A percentile compares a stretch with the other conserved stretches of the same genome.
phyloP scores from a whole-genome alignment of 352 stramenopile genomes.

The Pythium periplocum region DNA sequence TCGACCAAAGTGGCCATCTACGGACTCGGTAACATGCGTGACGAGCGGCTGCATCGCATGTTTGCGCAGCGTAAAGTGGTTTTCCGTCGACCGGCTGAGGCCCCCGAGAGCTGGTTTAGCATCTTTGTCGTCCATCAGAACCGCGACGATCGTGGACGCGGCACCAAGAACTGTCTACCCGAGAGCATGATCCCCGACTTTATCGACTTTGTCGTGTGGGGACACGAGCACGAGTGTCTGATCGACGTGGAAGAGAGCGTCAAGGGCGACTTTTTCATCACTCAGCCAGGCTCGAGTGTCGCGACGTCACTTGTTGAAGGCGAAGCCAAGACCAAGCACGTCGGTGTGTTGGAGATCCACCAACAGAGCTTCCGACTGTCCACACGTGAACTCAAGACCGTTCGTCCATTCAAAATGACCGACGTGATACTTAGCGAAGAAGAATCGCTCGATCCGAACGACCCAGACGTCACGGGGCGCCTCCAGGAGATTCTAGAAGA shows the following conservation, averaged over 20 bases:
- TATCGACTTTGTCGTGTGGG: constrained; percentile 97
- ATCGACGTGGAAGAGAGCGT: constrained; percentile 93
- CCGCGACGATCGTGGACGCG: constrained; percentile 88
- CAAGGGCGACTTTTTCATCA: constrained; percentile 95
- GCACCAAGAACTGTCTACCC: constrained; percentile 96
- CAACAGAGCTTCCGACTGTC: constrained; percentile 88
- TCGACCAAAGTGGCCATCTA: constrained; percentile 95
- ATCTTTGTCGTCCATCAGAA: constrained; percentile 99
- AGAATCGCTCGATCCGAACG: constrained; percentile 87
- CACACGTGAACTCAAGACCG: constrained; percentile 79
- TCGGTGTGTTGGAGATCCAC: constrained; percentile 87
- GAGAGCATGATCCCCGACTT: constrained; percentile 98
- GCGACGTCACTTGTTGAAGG: constrained; percentile 93
- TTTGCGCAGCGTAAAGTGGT: constrained; percentile 95
- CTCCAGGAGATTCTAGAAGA: constrained; percentile 64
- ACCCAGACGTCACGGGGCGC: constrained; percentile 73
- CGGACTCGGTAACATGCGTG: constrained; percentile 96
- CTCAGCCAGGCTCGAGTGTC: constrained; percentile 95
- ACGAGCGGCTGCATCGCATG: constrained; percentile 98
- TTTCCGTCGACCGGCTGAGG: constrained; percentile 86
- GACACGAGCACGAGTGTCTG: constrained; percentile 98
- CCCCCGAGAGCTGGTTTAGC: constrained; percentile 92
- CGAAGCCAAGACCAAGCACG: constrained; percentile 79
- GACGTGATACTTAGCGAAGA: constrained; percentile 88
- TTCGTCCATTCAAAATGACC: constrained; percentile 92